These are phyloP conservation scores for Gardenia jasminoides DNA, from an alignment of 257 asterid genomes.

Conservation along the genomic window DNA sequence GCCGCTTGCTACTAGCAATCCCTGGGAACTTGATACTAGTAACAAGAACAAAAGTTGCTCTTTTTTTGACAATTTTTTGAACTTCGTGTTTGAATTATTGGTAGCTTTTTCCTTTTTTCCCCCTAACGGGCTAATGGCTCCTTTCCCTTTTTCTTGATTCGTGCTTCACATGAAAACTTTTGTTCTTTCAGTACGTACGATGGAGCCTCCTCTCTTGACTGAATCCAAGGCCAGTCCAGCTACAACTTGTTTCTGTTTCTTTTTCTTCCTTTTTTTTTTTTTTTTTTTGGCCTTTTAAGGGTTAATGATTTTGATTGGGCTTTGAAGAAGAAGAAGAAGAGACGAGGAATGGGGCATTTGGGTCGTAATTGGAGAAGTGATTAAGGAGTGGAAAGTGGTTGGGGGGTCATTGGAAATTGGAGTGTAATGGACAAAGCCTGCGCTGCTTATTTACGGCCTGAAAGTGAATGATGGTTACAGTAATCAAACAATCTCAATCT, in stretches of 20 bases:
- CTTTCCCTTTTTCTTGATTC: slow-evolving; percentile 14
- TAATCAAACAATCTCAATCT: neutral
- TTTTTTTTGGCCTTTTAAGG: too few species aligned
- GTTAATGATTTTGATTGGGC: too few species aligned
- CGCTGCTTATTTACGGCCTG: neutral
- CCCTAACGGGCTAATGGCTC: slow-evolving; percentile 8
- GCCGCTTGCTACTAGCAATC: neutral
- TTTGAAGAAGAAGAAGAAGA: neutral
- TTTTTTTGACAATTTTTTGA: slow-evolving; percentile 12
- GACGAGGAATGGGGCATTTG: neutral
- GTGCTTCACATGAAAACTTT: slow-evolving; percentile 8
- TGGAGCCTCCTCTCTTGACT: too few species aligned
- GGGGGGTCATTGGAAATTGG: slow-evolving; percentile 1
- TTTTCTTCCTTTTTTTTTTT: too few species aligned
- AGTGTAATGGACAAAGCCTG: too few species aligned
- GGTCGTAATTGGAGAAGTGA: neutral
- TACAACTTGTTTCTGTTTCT: neutral
- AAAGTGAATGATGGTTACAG: slow-evolving; percentile 7
- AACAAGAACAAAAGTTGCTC: slow-evolving; percentile 1
- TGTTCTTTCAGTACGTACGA: neutral
- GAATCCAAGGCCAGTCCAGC: neutral
- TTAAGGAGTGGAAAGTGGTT: too few species aligned
- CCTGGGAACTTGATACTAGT: slow-evolving; percentile 21
- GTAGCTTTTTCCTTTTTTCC: slow-evolving; percentile 17
- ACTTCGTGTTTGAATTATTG: slow-evolving; percentile 43